A percentile compares a stretch with the other conserved stretches of the same genome.
Conservation (phyloP, 2,329 filamentous ascomycete genomes). For the Hysterium pulicare region DNA sequence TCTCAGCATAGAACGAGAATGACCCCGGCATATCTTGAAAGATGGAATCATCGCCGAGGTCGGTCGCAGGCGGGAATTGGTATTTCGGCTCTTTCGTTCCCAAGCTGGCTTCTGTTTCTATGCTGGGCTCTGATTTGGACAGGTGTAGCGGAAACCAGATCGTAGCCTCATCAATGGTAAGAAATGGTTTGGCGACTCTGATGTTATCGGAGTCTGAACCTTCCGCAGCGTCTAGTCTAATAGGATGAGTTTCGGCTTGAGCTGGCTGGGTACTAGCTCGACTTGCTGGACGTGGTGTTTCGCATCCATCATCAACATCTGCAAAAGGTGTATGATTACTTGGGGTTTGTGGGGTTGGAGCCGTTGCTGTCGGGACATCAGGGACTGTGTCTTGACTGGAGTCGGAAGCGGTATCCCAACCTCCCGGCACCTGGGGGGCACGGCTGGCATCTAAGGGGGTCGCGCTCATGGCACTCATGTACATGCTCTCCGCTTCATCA, state of each 20-base stretch:
- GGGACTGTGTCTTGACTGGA: slow-evolving; percentile 29
- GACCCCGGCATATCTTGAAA: slow-evolving; percentile 45
- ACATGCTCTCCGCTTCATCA: slow-evolving; percentile 82
- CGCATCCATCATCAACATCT: slow-evolving; percentile 34
- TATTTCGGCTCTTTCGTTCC: slow-evolving; percentile 13
- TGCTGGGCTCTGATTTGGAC: slow-evolving; percentile 4
- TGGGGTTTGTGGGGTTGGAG: slow-evolving; percentile 26
- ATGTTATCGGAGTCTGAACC: neutral
- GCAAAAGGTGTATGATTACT: slow-evolving; percentile 27
- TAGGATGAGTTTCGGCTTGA: neutral
- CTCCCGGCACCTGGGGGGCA: slow-evolving; percentile 36
- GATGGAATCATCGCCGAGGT: slow-evolving; percentile 34
- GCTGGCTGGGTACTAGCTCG: slow-evolving; percentile 22
- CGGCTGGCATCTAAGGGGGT: slow-evolving; percentile 21
- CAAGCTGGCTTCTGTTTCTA: slow-evolving; percentile 5
- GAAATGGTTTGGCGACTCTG: slow-evolving; percentile 26
- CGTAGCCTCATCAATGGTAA: slow-evolving; percentile 36
- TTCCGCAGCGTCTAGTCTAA: slow-evolving; percentile 1
- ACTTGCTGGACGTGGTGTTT: slow-evolving; percentile 38
- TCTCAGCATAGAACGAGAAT: slow-evolving; percentile 47
- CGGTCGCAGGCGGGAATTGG: slow-evolving; percentile 22
- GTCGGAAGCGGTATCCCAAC: slow-evolving; percentile 38
- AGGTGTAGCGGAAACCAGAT: slow-evolving; percentile 37
- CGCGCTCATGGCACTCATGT: slow-evolving; percentile 66
- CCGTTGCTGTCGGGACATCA: slow-evolving; percentile 23